Base-by-base conservation (phyloP, 2,329 filamentous ascomycete genomes). In the Ophioceras dolichostomum region DNA sequence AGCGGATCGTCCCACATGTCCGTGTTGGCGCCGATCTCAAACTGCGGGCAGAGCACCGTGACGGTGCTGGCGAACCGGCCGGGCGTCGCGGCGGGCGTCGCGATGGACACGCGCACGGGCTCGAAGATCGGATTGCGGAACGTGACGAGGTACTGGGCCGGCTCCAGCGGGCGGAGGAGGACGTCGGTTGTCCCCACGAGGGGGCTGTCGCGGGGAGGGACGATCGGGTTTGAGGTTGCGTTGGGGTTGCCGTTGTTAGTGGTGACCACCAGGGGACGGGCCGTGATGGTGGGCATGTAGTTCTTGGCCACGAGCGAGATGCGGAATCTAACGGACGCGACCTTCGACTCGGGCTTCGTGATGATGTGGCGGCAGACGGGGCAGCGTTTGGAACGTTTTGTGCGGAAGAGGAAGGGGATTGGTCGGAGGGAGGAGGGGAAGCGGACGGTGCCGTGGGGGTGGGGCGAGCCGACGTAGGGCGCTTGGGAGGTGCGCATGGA, bases 81-180 rank as follows among this genome's bases (percentile, higher is more conserved):
- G 0, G 86, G 84, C 0, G 85, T 93, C 9, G 70, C 70, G 18
- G 79, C 73, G 0, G 89, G 86, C 0, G 88, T 93, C 4, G 87
- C 89, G 7, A 98, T 73, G 0, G 82, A 89, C 40, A 98, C 80
- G 41, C 81, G 82, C 46, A 98, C 80, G 17, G 76, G 73, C 47
- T 98, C 91, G 59, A 95, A 98, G 45, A 96, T 78, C 18, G 91
- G 88, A 52, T 98, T 98, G 52, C 81, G 85, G 49, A 98, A 77
- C 0, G 88, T 94, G 30, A 98, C 68, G 29, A 96, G 70, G 57
- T 86, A 93, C 54, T 95, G 88, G 17, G 77, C 65, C 2, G 73
- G 73, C 32, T 66, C 67, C 6, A 81, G 62, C 1, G 79, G 78
- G 39, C 70, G 68, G 28, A 76, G 59, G 4, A 68, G 54, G 31